A percentile compares a stretch with the other conserved stretches of the same genome.
phyloP scores from a whole-genome alignment of 805 yeast genomes.

The Clavispora vitiphila region DNA sequence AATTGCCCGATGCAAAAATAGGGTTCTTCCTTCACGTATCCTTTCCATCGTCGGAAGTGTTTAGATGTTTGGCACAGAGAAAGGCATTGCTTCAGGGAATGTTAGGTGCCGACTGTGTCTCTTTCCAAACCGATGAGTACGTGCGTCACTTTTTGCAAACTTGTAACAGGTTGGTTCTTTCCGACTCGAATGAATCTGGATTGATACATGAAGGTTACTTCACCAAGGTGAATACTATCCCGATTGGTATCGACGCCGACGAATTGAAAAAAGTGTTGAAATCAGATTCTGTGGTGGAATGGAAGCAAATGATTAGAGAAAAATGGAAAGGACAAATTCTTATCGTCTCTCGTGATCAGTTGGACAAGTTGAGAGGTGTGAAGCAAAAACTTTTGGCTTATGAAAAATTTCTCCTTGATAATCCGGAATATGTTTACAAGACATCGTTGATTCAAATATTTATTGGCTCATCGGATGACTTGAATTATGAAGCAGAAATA shows the following conservation, averaged over 20 bases:
- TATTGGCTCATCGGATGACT: slow-evolving; percentile 50
- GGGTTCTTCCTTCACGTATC: slow-evolving; percentile 92
- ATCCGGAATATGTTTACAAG: slow-evolving; percentile 65
- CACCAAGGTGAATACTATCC: slow-evolving; percentile 52
- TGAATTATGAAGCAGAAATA: slow-evolving; percentile 67
- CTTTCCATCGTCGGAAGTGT: slow-evolving; percentile 93
- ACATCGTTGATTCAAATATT: slow-evolving; percentile 83
- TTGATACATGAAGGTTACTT: slow-evolving; percentile 57
- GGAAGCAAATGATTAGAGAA: slow-evolving; percentile 68
- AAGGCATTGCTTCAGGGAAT: slow-evolving; percentile 71
- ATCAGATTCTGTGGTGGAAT: slow-evolving; percentile 49
- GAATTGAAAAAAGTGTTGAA: slow-evolving; percentile 44
- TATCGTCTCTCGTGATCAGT: slow-evolving; percentile 83
- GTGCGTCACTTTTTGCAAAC: slow-evolving; percentile 93
- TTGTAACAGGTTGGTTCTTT: slow-evolving; percentile 73
- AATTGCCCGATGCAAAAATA: slow-evolving; percentile 76
- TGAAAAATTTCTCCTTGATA: slow-evolving; percentile 64
- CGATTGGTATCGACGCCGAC: slow-evolving; percentile 76
- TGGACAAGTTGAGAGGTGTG: slow-evolving; percentile 83
- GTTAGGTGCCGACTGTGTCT: slow-evolving; percentile 81
- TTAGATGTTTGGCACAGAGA: slow-evolving; percentile 89
- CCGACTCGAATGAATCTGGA: slow-evolving; percentile 67
- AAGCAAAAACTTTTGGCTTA: slow-evolving; percentile 84
- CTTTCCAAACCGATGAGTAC: slow-evolving; percentile 90
- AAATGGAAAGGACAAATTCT: slow-evolving; percentile 71